Base-by-base conservation (phyloP, 768 basidiomycete species). In the Agrocybe praecox region DNA sequence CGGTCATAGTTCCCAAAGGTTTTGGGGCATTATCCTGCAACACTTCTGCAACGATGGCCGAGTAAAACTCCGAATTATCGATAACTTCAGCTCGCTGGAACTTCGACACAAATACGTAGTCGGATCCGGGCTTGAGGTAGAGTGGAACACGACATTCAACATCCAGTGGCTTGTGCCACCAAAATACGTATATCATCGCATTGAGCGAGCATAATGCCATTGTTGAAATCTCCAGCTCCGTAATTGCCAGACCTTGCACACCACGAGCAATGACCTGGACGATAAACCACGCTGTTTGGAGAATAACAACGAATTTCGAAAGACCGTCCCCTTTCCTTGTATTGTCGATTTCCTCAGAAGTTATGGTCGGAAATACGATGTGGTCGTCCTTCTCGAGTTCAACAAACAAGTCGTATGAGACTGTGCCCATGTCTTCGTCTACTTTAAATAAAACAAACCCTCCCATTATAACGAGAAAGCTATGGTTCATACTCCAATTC, bases 131-230 rank as follows among this genome's bases (percentile, higher is more conserved):
- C 32, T 50, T 33, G 32, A 50, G 34, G 32, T 50, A 40, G 19
- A 50, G 3, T 7, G 29, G 49, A 12, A 47, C 46, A 1, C 22
- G 19, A 22, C 50, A 24, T 9, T 43, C 11, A 19, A 65, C 49
- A 19, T 58, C 57, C 1, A 69, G 57, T 0, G 74, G 74, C 53
- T 76, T 76, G 45, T 66, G 46, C 74, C 70, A 72, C 74, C 74
- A 76, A 23, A 73, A 55, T 5, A 56, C 46, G 48, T 69, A 75
- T 0, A 63, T 64, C 33, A 70, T 21, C 17, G 61, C 49, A 26
- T 70, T 72, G 22, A 73, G 53, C 2, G 59, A 53, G 2, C 65
- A 67, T 49, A 70, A 65, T 9, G 72, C 71, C 15, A 75, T 48
- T 0, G 74, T 74, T 10, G 62, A 33, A 8, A 75, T 32, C 62